Conservation (phyloP, 2,329 filamentous ascomycete genomes). For the Trichophaea hybrida region DNA sequence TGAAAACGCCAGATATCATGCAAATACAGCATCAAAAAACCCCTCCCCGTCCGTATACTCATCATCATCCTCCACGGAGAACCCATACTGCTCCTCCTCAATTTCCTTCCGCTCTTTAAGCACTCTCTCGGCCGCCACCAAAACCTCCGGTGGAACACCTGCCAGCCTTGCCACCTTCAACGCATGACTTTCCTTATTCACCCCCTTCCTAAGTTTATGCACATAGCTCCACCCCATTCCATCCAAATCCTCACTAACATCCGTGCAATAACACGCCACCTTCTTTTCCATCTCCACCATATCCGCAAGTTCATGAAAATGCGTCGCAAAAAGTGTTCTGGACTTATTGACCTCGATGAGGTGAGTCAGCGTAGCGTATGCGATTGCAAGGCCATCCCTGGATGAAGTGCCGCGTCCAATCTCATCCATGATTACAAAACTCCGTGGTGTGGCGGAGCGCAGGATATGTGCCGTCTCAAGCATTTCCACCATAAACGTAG, state of each 20-base stretch:
- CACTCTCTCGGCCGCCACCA: not conserved
- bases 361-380: conserved; percentile 76
- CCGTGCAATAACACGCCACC: conserved; percentile 73
- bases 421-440: conserved; percentile 97
- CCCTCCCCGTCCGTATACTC: too few species aligned
- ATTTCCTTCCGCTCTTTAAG: not conserved
- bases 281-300: conserved; percentile 42
- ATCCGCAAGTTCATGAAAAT: conserved; percentile 77
- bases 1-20: too few species aligned
- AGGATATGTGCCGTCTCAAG: conserved; percentile 86
- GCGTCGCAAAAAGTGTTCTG: conserved; percentile 80
- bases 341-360: conserved; percentile 63
- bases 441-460: conserved; percentile 64
- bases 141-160: conserved; percentile 34
- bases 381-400: conserved; percentile 78
- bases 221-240: conserved; percentile 67
- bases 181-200: conserved; percentile 80
- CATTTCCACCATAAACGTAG: conserved; percentile 99
- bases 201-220: conserved; percentile 63
- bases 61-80: too few species aligned
- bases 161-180: conserved; percentile 86
- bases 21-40: too few species aligned
- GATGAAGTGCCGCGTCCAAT: conserved; percentile 89
- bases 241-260: conserved; percentile 57
- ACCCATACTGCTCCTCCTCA: not conserved